Base-by-base conservation (phyloP, 495 filamentous ascomycete genomes). In the Pyrenula massariospora region DNA sequence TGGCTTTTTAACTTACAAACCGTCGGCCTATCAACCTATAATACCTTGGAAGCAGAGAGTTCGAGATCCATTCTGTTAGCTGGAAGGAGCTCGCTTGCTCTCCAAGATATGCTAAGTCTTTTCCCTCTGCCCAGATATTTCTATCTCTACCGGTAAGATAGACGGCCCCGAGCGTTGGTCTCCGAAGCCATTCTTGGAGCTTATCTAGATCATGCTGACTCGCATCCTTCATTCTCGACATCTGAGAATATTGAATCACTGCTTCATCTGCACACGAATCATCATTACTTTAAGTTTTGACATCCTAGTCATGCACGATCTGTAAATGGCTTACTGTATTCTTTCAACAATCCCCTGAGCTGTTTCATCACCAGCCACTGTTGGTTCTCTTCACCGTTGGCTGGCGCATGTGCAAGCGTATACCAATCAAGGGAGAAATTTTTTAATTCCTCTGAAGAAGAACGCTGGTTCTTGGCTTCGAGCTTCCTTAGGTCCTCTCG, bases 401-500 rank as follows among this genome's bases (percentile, higher is more conserved):
- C 31, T 8, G 5, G 8, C 8, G 31, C 15, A 15, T 42, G 31
- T 15, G 31, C 31, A 8, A 42, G 31, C 8, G 31, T 42, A 42
- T 42, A 42, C 31, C 31, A 42, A 42, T 42, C 31, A 5, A 42
- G 15, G 5, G 31, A 15, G 31, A 42, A 42, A 42, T 42, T 42
- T 15, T 42, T 5, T 5, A 42, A 8, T 8, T 42, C 31, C 8
- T 42, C 31, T 15, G 31, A 42, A 15, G 31, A 42, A 8, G 31
- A 42, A 15, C 8, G 8, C 15, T 5, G 8, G 31, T 42, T 42
- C 15, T 5, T 8, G 15, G 31, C 31, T 25, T 68, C 60, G 2
- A 70, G 55, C 12, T 58, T 66, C 50, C 62, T 59, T 11, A 67
- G 25, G 22, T 61, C 57, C 15, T 56, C 54, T 24, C 65, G 52